Conservation (phyloP, 2,329 filamentous ascomycete genomes). For the Pseudogymnoascus sp. region DNA sequence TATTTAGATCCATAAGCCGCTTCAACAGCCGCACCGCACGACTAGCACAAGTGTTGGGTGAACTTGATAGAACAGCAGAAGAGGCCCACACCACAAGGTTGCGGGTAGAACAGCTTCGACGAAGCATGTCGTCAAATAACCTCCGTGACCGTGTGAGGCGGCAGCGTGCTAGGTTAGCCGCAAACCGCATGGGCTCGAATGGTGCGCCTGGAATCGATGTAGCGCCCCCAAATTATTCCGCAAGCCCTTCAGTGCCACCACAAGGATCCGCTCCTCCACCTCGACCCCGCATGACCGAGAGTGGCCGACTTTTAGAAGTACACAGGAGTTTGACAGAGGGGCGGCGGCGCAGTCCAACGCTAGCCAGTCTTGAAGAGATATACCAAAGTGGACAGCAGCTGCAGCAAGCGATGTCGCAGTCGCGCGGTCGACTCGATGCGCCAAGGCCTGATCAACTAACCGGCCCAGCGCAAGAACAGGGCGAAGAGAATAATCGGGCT, state of each 20-base stretch:
- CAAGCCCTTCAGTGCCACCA: not conserved
- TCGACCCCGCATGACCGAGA: conserved; percentile 2
- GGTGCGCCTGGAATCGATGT: not conserved
- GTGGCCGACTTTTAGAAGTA: conserved; percentile 2
- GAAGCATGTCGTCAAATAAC: conserved; percentile 9
- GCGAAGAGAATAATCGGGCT: conserved; percentile 40
- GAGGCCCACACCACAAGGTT: not conserved
- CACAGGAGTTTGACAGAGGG: not conserved
- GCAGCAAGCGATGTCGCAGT: not conserved
- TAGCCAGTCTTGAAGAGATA: not conserved
- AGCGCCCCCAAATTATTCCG: not conserved
- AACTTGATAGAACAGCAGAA: conserved; percentile 2
- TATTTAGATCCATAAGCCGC: conserved; percentile 36
- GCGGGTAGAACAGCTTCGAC: conserved; percentile 4
- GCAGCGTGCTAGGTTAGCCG: not conserved
- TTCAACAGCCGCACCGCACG: conserved; percentile 29
- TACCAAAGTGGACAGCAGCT: not conserved
- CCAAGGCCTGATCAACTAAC: not conserved
- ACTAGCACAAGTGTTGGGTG: conserved; percentile 3
- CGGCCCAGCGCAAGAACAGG: conserved; percentile 17
- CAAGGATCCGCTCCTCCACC: not conserved
- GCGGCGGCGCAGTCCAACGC: not conserved
- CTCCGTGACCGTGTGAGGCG: conserved; percentile 5
- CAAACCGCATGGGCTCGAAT: not conserved
- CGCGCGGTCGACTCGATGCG: not conserved